A percentile compares a stretch with the other conserved stretches of the same genome.
phyloP scores from a whole-genome alignment of 2,329 filamentous ascomycete species.

The Arthroderma uncinatum region DNA sequence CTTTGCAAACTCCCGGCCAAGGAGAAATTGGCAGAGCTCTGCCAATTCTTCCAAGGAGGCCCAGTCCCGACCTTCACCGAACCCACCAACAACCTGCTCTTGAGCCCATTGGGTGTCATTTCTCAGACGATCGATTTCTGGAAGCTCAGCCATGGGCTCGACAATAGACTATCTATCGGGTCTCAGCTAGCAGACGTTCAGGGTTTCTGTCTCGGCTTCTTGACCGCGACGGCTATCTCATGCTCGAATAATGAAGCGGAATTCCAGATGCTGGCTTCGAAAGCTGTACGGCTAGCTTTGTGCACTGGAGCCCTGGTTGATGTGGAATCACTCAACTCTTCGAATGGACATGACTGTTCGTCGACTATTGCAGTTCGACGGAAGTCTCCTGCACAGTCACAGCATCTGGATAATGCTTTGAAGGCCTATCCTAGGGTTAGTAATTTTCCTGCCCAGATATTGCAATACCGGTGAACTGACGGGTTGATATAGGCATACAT shows the following conservation, averaged over 20 bases:
- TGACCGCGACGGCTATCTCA: neutral
- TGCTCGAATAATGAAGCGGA: conserved; percentile 1
- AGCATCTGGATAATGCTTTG: neutral
- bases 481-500: neutral
- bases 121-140: neutral
- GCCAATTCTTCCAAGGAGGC: neutral
- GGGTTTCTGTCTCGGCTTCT: neutral
- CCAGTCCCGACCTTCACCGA: neutral
- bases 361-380: neutral
- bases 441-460: neutral
- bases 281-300: neutral
- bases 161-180: neutral
- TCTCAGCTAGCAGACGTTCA: neutral
- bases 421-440: neutral
- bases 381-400: neutral
- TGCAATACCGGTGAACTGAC: no score
- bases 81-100: neutral
- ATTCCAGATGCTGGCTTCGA: neutral
- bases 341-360: neutral
- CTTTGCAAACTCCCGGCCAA: neutral
- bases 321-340: neutral
- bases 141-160: conserved; percentile 3
- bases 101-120: neutral
- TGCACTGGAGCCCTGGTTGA: neutral
- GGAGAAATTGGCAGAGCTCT: neutral